phyloP scores from a whole-genome alignment of 2,329 filamentous ascomycete genomes.

The Pseudogymnoascus sp. region DNA sequence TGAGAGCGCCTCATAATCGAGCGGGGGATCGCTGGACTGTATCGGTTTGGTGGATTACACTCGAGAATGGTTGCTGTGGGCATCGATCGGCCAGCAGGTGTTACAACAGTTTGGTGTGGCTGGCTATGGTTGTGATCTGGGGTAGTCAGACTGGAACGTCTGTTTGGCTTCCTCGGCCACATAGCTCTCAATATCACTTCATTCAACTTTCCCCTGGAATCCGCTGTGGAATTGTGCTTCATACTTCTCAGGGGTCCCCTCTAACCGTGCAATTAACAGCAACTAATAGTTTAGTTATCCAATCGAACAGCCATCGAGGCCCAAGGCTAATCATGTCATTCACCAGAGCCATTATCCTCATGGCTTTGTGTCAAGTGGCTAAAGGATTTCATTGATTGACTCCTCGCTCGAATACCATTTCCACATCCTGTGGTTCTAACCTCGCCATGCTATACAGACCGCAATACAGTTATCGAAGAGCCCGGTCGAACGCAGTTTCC shows the following conservation, averaged over 20 bases:
- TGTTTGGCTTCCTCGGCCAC: slow-evolving; percentile 5
- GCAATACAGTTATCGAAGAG: background rate
- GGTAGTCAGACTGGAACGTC: slow-evolving; percentile 8
- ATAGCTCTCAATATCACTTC: slow-evolving; percentile 11
- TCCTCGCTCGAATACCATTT: background rate
- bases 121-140: background rate
- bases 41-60: slow-evolving; percentile 9
- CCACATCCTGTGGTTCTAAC: background rate
- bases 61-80: background rate
- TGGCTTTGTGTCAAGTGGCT: background rate
- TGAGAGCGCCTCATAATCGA: slow-evolving; percentile 9
- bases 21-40: slow-evolving; percentile 8
- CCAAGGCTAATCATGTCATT: background rate
- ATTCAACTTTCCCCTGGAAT: background rate
- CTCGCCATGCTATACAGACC: background rate
- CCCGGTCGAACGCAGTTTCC: background rate
- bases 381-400: background rate
- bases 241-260: background rate
- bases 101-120: slow-evolving; percentile 9
- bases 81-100: slow-evolving; percentile 1
- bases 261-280: background rate
- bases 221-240: slow-evolving; percentile 2
- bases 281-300: background rate
- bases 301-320: background rate
- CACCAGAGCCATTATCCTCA: background rate